phyloP scores from a whole-genome alignment of 202 grass and related monocot genomes.

The Schoenoplectus tabernaemontani region DNA sequence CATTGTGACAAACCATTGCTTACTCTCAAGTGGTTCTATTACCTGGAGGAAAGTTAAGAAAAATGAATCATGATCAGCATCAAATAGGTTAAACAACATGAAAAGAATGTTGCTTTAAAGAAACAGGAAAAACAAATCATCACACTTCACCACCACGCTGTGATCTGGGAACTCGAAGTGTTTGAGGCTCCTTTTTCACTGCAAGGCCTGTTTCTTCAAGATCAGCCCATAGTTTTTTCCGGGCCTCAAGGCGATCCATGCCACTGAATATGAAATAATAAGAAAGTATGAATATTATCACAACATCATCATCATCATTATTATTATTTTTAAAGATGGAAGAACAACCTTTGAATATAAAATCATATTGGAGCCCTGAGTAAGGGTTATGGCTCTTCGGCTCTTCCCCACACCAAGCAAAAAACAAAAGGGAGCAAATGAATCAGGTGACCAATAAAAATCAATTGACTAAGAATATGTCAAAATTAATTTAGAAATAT shows the following conservation, averaged over 20 bases:
- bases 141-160: constrained; percentile 96
- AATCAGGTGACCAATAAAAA: constrained; percentile 5
- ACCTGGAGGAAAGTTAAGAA: constrained; percentile 52
- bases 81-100: constrained; percentile 2
- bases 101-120: constrained; percentile 18
- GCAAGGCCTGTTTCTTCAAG: constrained; percentile 81
- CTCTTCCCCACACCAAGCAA: background rate
- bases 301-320: constrained; percentile 1
- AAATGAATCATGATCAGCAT: constrained; percentile 13
- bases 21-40: constrained; percentile 95
- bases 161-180: constrained; percentile 88
- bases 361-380: background rate
- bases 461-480: background rate
- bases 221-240: constrained; percentile 90
- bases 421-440: background rate
- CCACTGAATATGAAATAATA: constrained; percentile 49
- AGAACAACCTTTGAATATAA: background rate
- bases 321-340: background rate
- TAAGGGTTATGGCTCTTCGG: background rate
- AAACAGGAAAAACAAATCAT: constrained; percentile 28
- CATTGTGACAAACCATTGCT: constrained; percentile 99
- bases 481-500: background rate
- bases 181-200: constrained; percentile 90
- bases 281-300: constrained; percentile 6
- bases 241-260: constrained; percentile 86